Conservation (phyloP, 2,329 filamentous ascomycete species). For the Colletotrichum tropicicola region DNA sequence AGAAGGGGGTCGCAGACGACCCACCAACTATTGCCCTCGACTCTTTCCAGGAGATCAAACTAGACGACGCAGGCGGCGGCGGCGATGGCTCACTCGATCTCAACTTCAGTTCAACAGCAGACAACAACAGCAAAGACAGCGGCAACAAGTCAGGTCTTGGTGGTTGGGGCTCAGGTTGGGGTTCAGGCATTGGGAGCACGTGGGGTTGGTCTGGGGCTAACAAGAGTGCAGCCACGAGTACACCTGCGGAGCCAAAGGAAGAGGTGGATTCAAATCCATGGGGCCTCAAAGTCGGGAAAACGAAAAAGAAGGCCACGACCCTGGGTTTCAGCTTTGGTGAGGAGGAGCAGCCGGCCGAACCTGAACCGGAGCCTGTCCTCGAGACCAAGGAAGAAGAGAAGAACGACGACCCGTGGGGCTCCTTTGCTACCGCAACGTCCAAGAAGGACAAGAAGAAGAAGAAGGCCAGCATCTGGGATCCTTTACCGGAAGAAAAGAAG, state of each 20-base stretch:
- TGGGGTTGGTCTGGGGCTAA: slow-evolving; percentile 53
- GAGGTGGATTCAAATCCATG: slow-evolving; percentile 58
- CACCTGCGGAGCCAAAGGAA: slow-evolving; percentile 49
- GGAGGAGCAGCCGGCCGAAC: slow-evolving; percentile 35
- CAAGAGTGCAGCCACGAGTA: slow-evolving; percentile 39
- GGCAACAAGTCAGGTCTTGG: slow-evolving; percentile 56
- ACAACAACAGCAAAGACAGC: slow-evolving; percentile 54
- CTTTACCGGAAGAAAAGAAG: slow-evolving; percentile 43
- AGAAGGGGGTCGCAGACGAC: slow-evolving; percentile 50
- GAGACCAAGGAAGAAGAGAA: slow-evolving; percentile 43
- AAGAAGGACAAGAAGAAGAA: slow-evolving; percentile 58
- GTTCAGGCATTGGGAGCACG: slow-evolving; percentile 39
- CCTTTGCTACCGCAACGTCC: slow-evolving; percentile 36
- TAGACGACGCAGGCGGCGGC: slow-evolving; percentile 60
- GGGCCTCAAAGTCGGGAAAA: slow-evolving; percentile 54
- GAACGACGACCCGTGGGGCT: slow-evolving; percentile 44
- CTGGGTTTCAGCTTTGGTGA: slow-evolving; percentile 60
- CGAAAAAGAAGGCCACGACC: slow-evolving; percentile 57
- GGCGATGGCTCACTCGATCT: slow-evolving; percentile 62
- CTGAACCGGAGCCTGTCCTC: slow-evolving; percentile 6
- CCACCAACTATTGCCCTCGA: slow-evolving; percentile 44
- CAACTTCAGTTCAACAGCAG: slow-evolving; percentile 59
- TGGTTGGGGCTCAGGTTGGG: slow-evolving; percentile 70
- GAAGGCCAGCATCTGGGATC: slow-evolving; percentile 47
- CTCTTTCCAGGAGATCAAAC: slow-evolving; percentile 72